Evolutionary conservation across 2,329 filamentous ascomycete species (phyloP).

Genomic region (Stachybotrys chartarum): DNA sequence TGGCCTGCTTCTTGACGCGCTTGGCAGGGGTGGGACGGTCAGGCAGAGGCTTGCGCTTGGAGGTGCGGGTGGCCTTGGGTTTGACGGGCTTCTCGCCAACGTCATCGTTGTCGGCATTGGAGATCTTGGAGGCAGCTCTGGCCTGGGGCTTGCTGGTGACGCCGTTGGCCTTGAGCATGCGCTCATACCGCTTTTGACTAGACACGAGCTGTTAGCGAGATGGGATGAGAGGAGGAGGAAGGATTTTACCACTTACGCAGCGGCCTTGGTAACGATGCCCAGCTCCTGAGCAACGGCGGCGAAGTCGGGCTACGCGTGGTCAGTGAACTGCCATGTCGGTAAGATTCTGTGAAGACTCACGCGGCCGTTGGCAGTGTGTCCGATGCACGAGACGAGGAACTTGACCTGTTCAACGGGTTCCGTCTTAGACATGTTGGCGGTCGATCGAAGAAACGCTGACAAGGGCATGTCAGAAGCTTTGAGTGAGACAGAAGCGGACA

Average conservation of each 20-base stretch:
- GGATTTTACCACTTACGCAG: constrained; percentile 51
- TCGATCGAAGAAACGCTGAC: not conserved
- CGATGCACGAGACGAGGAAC: constrained; percentile 61
- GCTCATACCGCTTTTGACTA: constrained; percentile 62
- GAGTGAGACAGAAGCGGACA: not conserved
- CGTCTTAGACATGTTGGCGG: constrained; percentile 39
- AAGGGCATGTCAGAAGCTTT: constrained; percentile 1
- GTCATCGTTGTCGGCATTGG: constrained; percentile 2
- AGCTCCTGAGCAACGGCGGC: constrained; percentile 56
- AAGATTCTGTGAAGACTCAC: constrained; percentile 28
- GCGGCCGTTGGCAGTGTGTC: constrained; percentile 50
- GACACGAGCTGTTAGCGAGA: not conserved
- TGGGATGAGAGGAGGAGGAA: not conserved
- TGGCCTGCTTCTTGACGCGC: constrained; percentile 19
- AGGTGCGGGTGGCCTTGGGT: constrained; percentile 1
- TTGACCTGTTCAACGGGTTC: constrained; percentile 51
- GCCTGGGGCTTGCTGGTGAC: constrained; percentile 24
- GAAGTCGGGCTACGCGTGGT: constrained; percentile 52
- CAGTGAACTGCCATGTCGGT: not conserved
- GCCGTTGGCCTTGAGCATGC: constrained; percentile 53
- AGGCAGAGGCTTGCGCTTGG: constrained; percentile 19
- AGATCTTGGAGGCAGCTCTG: constrained; percentile 6
- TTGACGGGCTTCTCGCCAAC: not conserved
- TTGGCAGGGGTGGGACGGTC: constrained; percentile 7
- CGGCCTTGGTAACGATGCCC: constrained; percentile 55